Base-by-base conservation (phyloP, 129 eudicot genomes). In the Flaveria bidentis region DNA sequence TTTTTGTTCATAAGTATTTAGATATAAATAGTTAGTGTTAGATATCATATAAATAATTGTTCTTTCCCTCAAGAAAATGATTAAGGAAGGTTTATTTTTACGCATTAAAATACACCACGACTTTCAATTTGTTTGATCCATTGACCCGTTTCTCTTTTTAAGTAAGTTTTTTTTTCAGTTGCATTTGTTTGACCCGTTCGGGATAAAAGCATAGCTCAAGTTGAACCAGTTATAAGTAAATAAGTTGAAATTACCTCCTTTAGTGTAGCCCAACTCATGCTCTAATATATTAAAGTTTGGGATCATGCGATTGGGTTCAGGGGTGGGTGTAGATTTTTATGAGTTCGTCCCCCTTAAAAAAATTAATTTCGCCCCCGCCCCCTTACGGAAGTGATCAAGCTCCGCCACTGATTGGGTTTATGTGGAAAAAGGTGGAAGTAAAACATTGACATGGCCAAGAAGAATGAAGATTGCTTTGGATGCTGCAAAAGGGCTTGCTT, bases 401-500 rank as follows among this genome's bases (percentile, higher is more conserved):
- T 20, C 22, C 22, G 22, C 22, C 22, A 20, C 0, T 20, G 47
- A 5, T 79, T 58, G 36, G 3, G 75, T 69, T 61, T 70, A 9
- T 62, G 80, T 69, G 80, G 44, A 41, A 49, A 50, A 45, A 95
- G 99, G 91, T 78, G 88, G 84, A 56, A 83, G 86, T 58, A 86
- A 87, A 69, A 86, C 94, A 28, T 83, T 95, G 69, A 86, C 96
- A 30, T 95, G 99, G 97, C 85, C 90, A 53, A 82, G 86, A 77
- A 83, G 99, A 72, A 72, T 95, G 87, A 95, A 91, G 88, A 87
- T 95, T 82, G 96, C 92, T 67, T 81, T 91, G 73, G 95, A 95
- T 79, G 96, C 93, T 81, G 97, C 99, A 80, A 95, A 80, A 77
- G 99, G 99, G 76, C 99, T 95, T 81, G 96, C 94, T 82, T 95